Evolutionary conservation across 805 yeast species (phyloP), one percentile per base, ranked within the genome.

Genomic region (Cyberlindnera subsufficiens): DNA sequence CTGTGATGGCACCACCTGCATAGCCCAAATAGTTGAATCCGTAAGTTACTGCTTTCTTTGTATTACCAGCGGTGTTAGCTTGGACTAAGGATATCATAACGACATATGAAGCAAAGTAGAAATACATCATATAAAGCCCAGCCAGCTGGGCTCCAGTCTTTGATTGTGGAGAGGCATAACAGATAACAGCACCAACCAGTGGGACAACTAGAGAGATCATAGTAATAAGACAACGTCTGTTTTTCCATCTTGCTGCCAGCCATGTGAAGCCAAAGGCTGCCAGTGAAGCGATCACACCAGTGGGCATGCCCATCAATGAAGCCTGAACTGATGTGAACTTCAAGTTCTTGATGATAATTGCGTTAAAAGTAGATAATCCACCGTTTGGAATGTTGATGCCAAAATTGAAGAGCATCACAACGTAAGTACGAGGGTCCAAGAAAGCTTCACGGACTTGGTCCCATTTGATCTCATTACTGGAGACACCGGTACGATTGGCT

Each of bases 61-160:
- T 69, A 39, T 68, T 61, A n/a, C 76, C 75, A 8, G 75, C 70
- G 10, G 74, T 69, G 46, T 72, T 71, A 8, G 74, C 66, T 42
- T 65, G 66, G 31, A 55, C 61, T 30, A 60, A 55, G 1, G 69
- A 52, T 16, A 59, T 51, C 51, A 58, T 38, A 10, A 56, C 60
- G 30, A 67, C 64, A 45, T 65, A 65, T 1, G 63, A 54, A 13
- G 59, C 54, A 39, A 59, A 57, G 38, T 57, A 57, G 48, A 57
- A 58, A 57, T 66, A 68, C 65, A 67, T 61, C 50, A 56, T 48
- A 43, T 57, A 55, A 13, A 55, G 30, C 10, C 61, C 61, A 20
- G 49, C 56, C 8, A 58, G 45, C 42, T 56, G 57, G 27, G 64
- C 64, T 31, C 52, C 60, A 39, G 56, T 54, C 31, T 59, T 53